Base-by-base conservation (phyloP, 2,329 filamentous ascomycete genomes). In the Phoma sp. region DNA sequence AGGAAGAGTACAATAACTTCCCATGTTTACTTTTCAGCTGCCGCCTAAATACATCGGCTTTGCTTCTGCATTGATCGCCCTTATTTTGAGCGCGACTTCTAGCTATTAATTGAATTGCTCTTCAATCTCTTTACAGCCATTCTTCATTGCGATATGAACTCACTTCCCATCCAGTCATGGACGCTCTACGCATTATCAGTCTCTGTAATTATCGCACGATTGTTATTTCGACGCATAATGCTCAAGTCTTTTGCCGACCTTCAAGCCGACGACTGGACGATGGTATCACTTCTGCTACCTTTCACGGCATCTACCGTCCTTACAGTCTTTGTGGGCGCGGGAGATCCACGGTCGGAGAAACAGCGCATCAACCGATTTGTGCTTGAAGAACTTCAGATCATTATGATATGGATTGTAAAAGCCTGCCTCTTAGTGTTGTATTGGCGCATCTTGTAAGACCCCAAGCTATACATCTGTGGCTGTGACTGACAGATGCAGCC, bases 181-280 rank as follows among this genome's bases (percentile, higher is more conserved):
- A 55, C 47, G 2, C 52, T 69, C 6, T 68, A 68, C 47, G 54
- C 53, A 11, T 7, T 69, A 22, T 64, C 59, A 4, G 49, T 66
- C 4, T 60, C 56, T n/a, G 38, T 68, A 18, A 61, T 71, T 24
- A 41, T 62, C 7, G 58, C 62, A 37, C 58, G 68, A 55, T 47
- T 67, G 60, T 36, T 60, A 3, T 67, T 58, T 22, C 64, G 68
- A 22, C 54, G 56, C 13, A 58, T 66, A 4, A 64, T 60, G 13
- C 60, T 71, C 22, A 58, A 62, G 7, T 64, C 61, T 6, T 50
- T 64, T 18, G 47, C 38, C 24, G 62, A 61, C 23, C 52, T 71
- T 13, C 68, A 71, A 48, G 39, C 52, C 8, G 68, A 71, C 54
- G 68, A 71, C 45, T 71, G 62, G 63, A 27, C 68, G 3, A 69